Percentiles rank a stretch among this genome's conserved stretches.
These are phyloP conservation scores for Phanerochaete sordida DNA, from an alignment of 768 basidiomycete species.

Conservation along the genomic window DNA sequence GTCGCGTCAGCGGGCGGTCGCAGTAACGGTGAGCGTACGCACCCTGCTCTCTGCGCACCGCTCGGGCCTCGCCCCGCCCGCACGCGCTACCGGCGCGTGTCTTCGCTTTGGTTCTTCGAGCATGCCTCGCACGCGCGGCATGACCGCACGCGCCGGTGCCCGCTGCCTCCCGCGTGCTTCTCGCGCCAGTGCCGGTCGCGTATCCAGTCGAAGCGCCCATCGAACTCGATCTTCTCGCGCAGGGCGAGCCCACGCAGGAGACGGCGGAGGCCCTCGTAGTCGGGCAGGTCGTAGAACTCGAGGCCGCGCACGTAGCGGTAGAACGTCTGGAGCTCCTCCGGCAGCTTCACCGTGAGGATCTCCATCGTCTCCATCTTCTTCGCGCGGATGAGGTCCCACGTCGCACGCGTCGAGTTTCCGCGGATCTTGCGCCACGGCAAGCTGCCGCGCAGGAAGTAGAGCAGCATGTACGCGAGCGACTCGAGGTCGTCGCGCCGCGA, in stretches of 20 bases:
- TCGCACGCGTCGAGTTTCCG: slow-evolving; percentile 58
- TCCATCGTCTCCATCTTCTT: slow-evolving; percentile 63
- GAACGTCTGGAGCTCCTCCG: slow-evolving; percentile 77
- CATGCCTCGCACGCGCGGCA: slow-evolving; percentile 24
- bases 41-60: background rate
- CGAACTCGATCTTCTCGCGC: slow-evolving; percentile 24
- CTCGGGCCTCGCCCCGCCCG: background rate
- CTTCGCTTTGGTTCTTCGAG: slow-evolving; percentile 4
- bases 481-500: slow-evolving; percentile 80
- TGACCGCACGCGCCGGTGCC: slow-evolving; percentile 14
- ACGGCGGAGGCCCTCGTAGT: slow-evolving; percentile 78
- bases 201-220: slow-evolving; percentile 28
- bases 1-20: no score
- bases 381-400: slow-evolving; percentile 77
- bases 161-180: slow-evolving; percentile 2
- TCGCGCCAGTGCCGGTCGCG: slow-evolving; percentile 15
- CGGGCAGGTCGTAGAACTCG: slow-evolving; percentile 85
- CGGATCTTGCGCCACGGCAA: slow-evolving; percentile 77
- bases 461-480: slow-evolving; percentile 77
- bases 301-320: slow-evolving; percentile 76
- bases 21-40: background rate
- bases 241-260: slow-evolving; percentile 54
- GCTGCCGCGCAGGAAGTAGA: slow-evolving; percentile 75
- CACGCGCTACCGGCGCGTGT: slow-evolving; percentile 3
- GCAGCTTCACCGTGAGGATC: slow-evolving; percentile 72